Evolutionary conservation across 768 basidiomycete genomes (phyloP), one percentile per base, ranked within the genome.

Genomic region (Kwoniella dendrophila): DNA sequence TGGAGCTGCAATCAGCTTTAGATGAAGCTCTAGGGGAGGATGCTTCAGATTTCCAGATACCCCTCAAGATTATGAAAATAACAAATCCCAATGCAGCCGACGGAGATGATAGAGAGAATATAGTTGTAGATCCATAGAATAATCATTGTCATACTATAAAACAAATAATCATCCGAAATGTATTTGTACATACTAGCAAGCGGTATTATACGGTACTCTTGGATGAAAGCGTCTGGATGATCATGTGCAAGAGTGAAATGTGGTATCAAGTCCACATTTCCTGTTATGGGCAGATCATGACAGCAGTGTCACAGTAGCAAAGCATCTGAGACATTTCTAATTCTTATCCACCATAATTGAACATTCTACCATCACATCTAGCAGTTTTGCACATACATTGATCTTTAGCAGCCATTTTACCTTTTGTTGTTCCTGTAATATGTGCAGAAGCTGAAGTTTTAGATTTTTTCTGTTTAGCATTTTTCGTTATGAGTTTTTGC

Each of bases 321-420:
- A n/a, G n/a, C n/a, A n/a, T n/a, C n/a, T n/a, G n/a, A n/a, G n/a
- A n/a, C n/a, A n/a, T n/a, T n/a, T n/a, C n/a, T n/a, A n/a, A n/a
- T n/a, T n/a, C 36, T 56, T 27, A 59, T 47, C 32, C 44, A 3
- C 60, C 60, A 40, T 62, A 62, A 30, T 56, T 62, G 53, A 62
- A 74, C 72, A 72, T 74, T 26, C 41, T 59, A 3, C 73, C 69
- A 55, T 74, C 68, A 43, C 72, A 74, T 47, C 69, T 69, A 24
- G 47, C 26, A 16, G 72, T 59, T 11, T 53, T 58, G 40, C 72
- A 62, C 60, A 62, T 62, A 54, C 60, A 62, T 22, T 34, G 14
- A 55, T 62, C 60, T 36, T 62, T 62, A 34, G 60, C 52, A 16
- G 60, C 60, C 16, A 62, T 53, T 38, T 62, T 62, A 12, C 47